phyloP scores from a whole-genome alignment of 73 alveolate genomes.

The Tetrahymena thermophila region DNA sequence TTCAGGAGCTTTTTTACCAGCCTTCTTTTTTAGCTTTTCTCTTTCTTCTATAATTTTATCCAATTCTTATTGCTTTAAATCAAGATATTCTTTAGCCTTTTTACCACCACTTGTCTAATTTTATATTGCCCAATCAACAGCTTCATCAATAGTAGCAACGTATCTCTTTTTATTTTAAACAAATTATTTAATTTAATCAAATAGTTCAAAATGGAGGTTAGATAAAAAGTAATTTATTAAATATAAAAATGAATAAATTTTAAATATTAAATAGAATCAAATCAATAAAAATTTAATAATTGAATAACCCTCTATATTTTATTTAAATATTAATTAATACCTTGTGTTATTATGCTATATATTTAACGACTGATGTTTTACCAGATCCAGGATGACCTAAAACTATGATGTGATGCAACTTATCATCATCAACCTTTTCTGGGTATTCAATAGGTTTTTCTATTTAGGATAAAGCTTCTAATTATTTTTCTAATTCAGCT shows the following conservation, averaged over 20 bases:
- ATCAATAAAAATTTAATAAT: too few relatives aligned
- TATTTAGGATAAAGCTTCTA: constrained; percentile 64
- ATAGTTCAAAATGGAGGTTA: too few relatives aligned
- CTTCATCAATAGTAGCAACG: constrained; percentile 68
- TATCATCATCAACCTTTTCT: constrained; percentile 23
- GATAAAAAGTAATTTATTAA: too few relatives aligned
- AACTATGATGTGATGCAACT: constrained; percentile 53
- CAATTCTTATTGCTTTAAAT: constrained; percentile 74
- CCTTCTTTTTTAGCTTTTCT: constrained; percentile 83
- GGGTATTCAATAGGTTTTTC: constrained; percentile 68
- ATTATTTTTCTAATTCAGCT: constrained; percentile 40
- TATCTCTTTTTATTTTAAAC: constrained; percentile 46
- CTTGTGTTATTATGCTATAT: constrained; percentile 82
- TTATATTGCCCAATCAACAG: constrained; percentile 77
- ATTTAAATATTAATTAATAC: background rate
- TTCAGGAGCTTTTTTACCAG: constrained; percentile 81
- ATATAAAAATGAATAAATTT: too few relatives aligned
- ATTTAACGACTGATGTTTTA: constrained; percentile 81
- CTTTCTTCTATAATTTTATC: constrained; percentile 78
- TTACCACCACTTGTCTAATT: constrained; percentile 76
- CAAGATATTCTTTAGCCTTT: constrained; percentile 69
- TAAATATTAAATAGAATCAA: too few relatives aligned
- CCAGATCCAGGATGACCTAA: constrained; percentile 93
- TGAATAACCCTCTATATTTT: too few relatives aligned
- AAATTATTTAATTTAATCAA: background rate